Conservation (phyloP, 1,284 basidiomycete species). For the Ganoderma meredithae region DNA sequence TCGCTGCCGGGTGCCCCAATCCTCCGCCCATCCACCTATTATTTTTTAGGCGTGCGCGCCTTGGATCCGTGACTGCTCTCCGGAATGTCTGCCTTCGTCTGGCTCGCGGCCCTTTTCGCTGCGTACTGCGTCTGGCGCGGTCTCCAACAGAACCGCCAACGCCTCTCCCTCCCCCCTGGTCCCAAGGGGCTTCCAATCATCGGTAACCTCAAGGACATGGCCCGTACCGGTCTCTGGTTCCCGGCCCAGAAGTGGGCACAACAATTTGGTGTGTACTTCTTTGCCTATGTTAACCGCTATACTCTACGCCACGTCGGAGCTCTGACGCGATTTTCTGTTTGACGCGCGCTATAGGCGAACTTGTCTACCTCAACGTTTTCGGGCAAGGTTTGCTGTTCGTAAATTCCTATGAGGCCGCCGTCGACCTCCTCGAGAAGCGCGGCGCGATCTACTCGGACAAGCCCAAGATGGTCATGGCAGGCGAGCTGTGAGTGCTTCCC, state of each 20-base stretch:
- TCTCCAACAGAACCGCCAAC: constrained; percentile 30
- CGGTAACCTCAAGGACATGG: constrained; percentile 68
- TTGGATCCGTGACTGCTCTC: constrained; percentile 34
- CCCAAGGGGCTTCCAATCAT: constrained; percentile 69
- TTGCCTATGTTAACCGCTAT: background rate
- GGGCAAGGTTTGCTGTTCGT: constrained; percentile 72
- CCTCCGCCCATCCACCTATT: constrained; percentile 7
- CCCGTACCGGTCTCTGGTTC: constrained; percentile 56
- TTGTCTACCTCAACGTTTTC: constrained; percentile 72
- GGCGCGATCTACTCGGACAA: constrained; percentile 78
- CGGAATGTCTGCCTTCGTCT: constrained; percentile 33
- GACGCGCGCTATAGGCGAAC: constrained; percentile 52
- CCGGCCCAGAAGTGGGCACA: constrained; percentile 42
- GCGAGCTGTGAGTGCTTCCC: constrained; percentile 51
- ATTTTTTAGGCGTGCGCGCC: constrained; percentile 21
- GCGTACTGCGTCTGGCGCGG: constrained; percentile 35
- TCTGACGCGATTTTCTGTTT: background rate
- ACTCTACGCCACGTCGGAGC: background rate
- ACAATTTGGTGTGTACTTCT: constrained; percentile 37
- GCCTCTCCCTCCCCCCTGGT: constrained; percentile 58
- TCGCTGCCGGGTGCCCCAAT: constrained; percentile 5
- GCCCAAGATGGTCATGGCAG: constrained; percentile 68
- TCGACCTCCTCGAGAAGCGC: constrained; percentile 71
- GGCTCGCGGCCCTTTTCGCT: constrained; percentile 31
- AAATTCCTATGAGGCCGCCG: constrained; percentile 62